These are phyloP conservation scores for Hydnum rufescens DNA, from an alignment of 768 basidiomycete genomes.

Conservation along the genomic window DNA sequence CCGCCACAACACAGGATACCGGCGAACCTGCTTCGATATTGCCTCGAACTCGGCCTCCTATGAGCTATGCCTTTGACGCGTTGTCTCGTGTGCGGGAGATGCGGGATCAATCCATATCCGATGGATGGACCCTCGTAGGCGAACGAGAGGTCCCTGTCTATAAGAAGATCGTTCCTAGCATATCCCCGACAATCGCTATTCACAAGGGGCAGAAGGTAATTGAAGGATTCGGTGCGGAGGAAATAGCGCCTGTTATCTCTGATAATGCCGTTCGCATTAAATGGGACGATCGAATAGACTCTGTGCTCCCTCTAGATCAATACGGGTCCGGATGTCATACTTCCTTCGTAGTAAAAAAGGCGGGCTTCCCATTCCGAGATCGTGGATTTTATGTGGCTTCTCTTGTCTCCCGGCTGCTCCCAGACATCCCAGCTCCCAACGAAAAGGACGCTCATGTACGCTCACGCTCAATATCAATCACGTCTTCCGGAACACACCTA, in stretches of 20 bases:
- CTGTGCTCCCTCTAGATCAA: slow-evolving; percentile 45
- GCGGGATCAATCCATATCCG: slow-evolving; percentile 30
- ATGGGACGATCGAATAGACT: slow-evolving; percentile 79
- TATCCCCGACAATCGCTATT: slow-evolving; percentile 66
- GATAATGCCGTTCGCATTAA: slow-evolving; percentile 51
- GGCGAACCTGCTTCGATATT: slow-evolving; percentile 13
- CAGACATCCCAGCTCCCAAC: slow-evolving; percentile 11
- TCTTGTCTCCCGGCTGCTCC: slow-evolving; percentile 31
- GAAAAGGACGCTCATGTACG: background rate
- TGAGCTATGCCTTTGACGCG: slow-evolving; percentile 68
- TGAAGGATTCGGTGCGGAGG: slow-evolving; percentile 84
- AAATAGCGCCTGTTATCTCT: slow-evolving; percentile 53
- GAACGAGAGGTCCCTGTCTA: slow-evolving; percentile 58
- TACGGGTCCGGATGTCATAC: slow-evolving; percentile 61
- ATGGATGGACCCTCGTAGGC: slow-evolving; percentile 57
- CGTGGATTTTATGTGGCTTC: slow-evolving; percentile 69
- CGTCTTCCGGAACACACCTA: background rate
- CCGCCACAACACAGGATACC: background rate
- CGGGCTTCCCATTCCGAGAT: slow-evolving; percentile 78
- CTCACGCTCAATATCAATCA: background rate
- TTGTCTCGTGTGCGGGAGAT: slow-evolving; percentile 61
- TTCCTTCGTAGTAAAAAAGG: slow-evolving; percentile 49
- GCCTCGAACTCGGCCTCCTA: slow-evolving; percentile 38
- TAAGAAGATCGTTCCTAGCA: slow-evolving; percentile 50
- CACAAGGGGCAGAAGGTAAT: slow-evolving; percentile 81